These are phyloP conservation scores for Pilatotrama ljubarskyi DNA, from an alignment of 768 basidiomycete species.

Conservation along the genomic window DNA sequence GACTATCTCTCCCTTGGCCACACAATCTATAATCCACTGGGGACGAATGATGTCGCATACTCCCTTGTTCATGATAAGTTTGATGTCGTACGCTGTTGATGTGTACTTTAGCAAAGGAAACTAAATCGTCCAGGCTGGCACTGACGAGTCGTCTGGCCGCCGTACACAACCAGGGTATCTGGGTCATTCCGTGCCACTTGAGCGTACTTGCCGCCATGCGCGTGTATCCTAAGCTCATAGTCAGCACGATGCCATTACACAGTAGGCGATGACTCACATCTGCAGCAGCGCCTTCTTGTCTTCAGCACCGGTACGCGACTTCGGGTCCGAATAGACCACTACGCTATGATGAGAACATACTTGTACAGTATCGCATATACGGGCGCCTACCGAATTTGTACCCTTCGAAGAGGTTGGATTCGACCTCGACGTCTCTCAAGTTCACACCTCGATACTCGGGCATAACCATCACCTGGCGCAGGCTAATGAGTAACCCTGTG, in stretches of 20 bases:
- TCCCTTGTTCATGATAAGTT: constrained; percentile 68
- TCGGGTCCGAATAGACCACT: constrained; percentile 80
- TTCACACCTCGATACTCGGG: constrained; percentile 68
- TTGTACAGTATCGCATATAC: too few species aligned
- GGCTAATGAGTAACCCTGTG: too few species aligned
- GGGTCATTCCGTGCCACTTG: constrained; percentile 60
- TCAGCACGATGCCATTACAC: background rate
- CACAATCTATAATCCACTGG: constrained; percentile 78
- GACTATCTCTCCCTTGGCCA: constrained; percentile 53
- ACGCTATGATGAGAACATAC: too few species aligned
- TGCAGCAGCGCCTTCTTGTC: constrained; percentile 71
- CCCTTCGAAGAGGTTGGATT: constrained; percentile 68
- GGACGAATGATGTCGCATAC: constrained; percentile 75
- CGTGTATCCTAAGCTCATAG: constrained; percentile 52
- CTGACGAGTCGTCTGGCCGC: constrained; percentile 69
- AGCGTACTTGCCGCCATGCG: constrained; percentile 65
- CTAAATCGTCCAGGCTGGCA: constrained; percentile 10
- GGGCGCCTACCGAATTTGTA: constrained; percentile 73
- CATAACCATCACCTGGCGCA: constrained; percentile 61
- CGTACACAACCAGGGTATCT: constrained; percentile 62
- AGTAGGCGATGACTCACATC: constrained; percentile 45
- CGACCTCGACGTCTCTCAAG: constrained; percentile 56
- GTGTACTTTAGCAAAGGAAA: background rate
- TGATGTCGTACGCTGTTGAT: constrained; percentile 64
- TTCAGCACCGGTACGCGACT: constrained; percentile 61